A percentile compares a stretch with the other conserved stretches of the same genome.
Conservation (phyloP, 805 yeast genomes). For the Saccharomycopsis sp. region DNA sequence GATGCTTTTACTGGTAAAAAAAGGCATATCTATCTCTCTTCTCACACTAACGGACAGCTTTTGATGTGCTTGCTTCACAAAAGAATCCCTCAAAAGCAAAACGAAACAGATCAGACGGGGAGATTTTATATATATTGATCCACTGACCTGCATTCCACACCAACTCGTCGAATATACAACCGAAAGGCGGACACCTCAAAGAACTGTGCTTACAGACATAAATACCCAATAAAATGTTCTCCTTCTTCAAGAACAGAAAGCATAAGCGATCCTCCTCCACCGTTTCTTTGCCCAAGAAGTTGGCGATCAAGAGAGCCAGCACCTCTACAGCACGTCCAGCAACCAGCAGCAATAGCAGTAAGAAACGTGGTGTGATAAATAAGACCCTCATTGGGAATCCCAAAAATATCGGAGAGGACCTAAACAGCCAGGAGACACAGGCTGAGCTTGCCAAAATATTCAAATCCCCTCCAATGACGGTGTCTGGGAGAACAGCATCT, state of each 20-base stretch:
- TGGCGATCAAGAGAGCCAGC: background rate
- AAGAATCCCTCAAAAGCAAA: background rate
- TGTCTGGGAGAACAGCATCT: conserved; percentile 3
- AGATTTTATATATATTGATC: background rate
- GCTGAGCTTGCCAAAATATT: conserved; percentile 4
- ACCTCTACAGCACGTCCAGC: background rate
- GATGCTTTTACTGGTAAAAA: background rate
- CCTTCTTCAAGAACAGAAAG: background rate
- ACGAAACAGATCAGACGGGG: background rate
- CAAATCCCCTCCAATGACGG: conserved; percentile 7
- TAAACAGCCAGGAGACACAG: conserved; percentile 4
- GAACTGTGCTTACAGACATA: no score
- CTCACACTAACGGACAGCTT: background rate
- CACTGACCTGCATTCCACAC: no score
- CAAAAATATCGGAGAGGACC: conserved; percentile 2
- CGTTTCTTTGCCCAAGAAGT: background rate
- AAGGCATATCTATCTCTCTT: background rate
- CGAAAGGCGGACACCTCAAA: no score
- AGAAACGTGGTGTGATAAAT: background rate
- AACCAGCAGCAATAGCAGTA: background rate
- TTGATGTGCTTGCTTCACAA: no score
- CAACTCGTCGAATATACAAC: background rate
- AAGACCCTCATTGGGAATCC: conserved; percentile 11
- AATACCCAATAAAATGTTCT: background rate
- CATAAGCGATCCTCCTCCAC: background rate